Percentiles rank a stretch among this genome's conserved stretches.
Evolutionary conservation across 345 rosid genomes (phyloP).

Genomic region (Firmiana major): DNA sequence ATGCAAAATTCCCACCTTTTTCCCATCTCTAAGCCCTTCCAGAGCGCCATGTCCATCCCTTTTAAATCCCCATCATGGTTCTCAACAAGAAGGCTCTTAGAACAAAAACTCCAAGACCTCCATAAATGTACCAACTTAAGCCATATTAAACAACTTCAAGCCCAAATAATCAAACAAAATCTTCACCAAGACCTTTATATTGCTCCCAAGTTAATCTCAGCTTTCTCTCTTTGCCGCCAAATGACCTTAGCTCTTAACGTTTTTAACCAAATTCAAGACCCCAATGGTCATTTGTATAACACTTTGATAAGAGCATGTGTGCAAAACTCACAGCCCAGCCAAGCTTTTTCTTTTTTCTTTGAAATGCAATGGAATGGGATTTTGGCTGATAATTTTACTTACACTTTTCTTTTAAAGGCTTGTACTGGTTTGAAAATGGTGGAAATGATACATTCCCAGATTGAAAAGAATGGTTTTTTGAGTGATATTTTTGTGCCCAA

Average conservation of each 20-base stretch:
- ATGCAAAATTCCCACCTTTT: constrained; percentile 18
- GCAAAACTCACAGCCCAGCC: constrained; percentile 40
- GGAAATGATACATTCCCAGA: constrained; percentile 64
- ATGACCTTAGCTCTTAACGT: constrained; percentile 49
- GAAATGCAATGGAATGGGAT: constrained; percentile 60
- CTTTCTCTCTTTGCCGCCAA: constrained; percentile 64
- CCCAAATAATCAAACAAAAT: constrained; percentile 58
- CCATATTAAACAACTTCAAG: constrained; percentile 66
- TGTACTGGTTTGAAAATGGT: constrained; percentile 58
- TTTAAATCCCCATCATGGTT: constrained; percentile 67
- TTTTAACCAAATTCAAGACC: constrained; percentile 54
- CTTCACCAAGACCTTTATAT: constrained; percentile 54
- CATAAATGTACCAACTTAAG: constrained; percentile 57
- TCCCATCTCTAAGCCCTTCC: background rate
- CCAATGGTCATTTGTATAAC: constrained; percentile 59
- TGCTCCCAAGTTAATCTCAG: constrained; percentile 66
- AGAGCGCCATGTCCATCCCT: constrained; percentile 36
- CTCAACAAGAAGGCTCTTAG: constrained; percentile 60
- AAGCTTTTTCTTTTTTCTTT: constrained; percentile 56
- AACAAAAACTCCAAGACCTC: constrained; percentile 65
- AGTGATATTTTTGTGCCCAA: constrained; percentile 81
- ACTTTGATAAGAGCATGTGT: constrained; percentile 67
- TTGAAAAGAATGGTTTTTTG: constrained; percentile 64
- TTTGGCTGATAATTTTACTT: constrained; percentile 69
- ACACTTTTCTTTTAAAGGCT: constrained; percentile 77